Evolutionary conservation across 345 rosid species (phyloP).

Genomic region (Physaria fendleri): DNA sequence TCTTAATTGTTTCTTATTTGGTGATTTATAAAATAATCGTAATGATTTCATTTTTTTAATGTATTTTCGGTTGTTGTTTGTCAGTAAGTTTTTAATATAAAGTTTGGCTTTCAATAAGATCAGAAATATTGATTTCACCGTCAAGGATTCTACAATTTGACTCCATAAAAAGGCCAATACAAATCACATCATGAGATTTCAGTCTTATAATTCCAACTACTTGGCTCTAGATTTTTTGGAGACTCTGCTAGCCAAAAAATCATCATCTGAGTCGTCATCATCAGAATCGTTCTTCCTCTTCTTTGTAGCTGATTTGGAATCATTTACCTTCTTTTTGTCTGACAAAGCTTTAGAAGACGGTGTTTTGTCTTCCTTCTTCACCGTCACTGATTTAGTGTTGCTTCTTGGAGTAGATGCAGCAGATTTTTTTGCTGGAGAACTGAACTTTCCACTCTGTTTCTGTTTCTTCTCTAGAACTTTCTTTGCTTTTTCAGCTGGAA

Average conservation of each 20-base stretch:
- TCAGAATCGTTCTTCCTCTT: constrained; percentile 47
- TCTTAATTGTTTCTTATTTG: too few relatives aligned
- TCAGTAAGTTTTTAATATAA: too few relatives aligned
- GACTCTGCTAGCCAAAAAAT: constrained; percentile 31
- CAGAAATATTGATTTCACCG: background rate
- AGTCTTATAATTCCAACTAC: constrained; percentile 11
- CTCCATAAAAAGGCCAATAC: background rate
- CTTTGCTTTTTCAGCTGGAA: constrained; percentile 59
- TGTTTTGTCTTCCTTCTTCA: constrained; percentile 26
- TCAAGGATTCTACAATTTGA: background rate
- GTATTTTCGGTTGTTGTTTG: too few relatives aligned
- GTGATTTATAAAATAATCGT: too few relatives aligned
- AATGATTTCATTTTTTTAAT: too few relatives aligned
- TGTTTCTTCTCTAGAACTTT: constrained; percentile 63
- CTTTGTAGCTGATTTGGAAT: constrained; percentile 43
- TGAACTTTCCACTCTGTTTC: constrained; percentile 42
- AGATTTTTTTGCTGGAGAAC: constrained; percentile 53
- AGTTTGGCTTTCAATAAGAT: too few relatives aligned
- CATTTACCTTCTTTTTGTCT: constrained; percentile 39
- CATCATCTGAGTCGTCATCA: constrained; percentile 53
- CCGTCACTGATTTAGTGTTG: constrained; percentile 31
- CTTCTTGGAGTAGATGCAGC: constrained; percentile 36
- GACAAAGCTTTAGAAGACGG: constrained; percentile 32
- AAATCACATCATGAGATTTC: too few relatives aligned
- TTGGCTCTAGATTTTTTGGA: constrained; percentile 53